phyloP scores from a whole-genome alignment of 1,284 basidiomycete species.

The Leccinum ponderosum region DNA sequence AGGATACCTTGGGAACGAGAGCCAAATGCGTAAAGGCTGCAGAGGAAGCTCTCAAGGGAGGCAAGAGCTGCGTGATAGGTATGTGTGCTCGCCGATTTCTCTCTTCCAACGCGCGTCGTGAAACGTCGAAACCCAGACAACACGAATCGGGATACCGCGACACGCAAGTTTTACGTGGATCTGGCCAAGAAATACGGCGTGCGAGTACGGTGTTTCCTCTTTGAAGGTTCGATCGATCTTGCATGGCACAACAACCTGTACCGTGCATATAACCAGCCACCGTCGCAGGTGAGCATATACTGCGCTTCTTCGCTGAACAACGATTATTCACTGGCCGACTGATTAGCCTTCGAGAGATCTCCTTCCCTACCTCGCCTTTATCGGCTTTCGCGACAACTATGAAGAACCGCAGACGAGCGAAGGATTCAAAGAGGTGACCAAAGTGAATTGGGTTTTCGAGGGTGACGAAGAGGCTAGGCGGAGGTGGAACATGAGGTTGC shows the following conservation, averaged over 20 bases:
- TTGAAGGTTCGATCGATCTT: slow-evolving; percentile 70
- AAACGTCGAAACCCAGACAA: slow-evolving; percentile 60
- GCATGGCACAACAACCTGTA: slow-evolving; percentile 92
- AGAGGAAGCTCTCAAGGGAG: slow-evolving; percentile 53
- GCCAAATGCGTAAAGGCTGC: slow-evolving; percentile 74
- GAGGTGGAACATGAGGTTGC: slow-evolving; percentile 80
- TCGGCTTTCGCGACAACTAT: slow-evolving; percentile 57
- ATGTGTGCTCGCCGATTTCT: slow-evolving; percentile 32
- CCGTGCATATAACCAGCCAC: slow-evolving; percentile 63
- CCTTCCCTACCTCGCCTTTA: slow-evolving; percentile 67
- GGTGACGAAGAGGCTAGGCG: slow-evolving; percentile 69
- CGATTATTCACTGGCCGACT: not conserved
- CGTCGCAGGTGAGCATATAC: slow-evolving; percentile 40
- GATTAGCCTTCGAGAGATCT: slow-evolving; percentile 51
- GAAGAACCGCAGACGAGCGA: slow-evolving; percentile 68
- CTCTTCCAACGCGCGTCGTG: not conserved
- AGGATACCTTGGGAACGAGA: slow-evolving; percentile 76
- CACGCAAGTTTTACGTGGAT: slow-evolving; percentile 69
- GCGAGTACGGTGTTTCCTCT: slow-evolving; percentile 58
- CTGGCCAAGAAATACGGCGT: slow-evolving; percentile 59
- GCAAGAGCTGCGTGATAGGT: slow-evolving; percentile 76
- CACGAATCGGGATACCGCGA: slow-evolving; percentile 74
- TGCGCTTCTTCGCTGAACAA: slow-evolving; percentile 4
- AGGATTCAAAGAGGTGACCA: slow-evolving; percentile 76
- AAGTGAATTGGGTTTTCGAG: slow-evolving; percentile 78